phyloP scores from a whole-genome alignment of 768 basidiomycete genomes.

The Russula olivacea region DNA sequence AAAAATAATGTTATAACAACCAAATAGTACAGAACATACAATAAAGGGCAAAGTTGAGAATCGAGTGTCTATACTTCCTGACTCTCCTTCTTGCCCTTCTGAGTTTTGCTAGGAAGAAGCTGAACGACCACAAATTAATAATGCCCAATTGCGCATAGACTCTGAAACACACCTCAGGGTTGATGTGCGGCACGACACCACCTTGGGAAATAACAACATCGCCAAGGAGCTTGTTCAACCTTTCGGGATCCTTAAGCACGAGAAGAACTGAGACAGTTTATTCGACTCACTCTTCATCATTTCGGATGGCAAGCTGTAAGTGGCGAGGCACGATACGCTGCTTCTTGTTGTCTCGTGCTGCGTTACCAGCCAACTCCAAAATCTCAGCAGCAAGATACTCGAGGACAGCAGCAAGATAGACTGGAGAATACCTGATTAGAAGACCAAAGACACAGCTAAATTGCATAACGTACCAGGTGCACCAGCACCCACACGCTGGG shows the following conservation, averaged over 20 bases:
- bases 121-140: conserved; percentile 19
- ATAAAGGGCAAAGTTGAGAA: conserved; percentile 15
- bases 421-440: conserved; percentile 33
- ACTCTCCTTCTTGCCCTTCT: conserved; percentile 48
- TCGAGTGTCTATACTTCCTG: conserved; percentile 33
- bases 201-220: conserved; percentile 92
- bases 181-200: conserved; percentile 85
- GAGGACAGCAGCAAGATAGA: conserved; percentile 88
- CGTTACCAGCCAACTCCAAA: conserved; percentile 87
- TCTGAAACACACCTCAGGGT: conserved; percentile 41
- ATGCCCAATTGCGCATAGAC: neutral
- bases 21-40: conserved; percentile 25
- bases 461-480: conserved; percentile 55
- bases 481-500: conserved; percentile 82
- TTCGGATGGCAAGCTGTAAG: conserved; percentile 89
- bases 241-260: conserved; percentile 26
- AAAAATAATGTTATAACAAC: conserved; percentile 25
- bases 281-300: conserved; percentile 74
- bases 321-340: conserved; percentile 95
- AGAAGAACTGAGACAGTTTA: neutral
- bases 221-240: conserved; percentile 64
- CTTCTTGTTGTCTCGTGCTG: conserved; percentile 89
- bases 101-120: conserved; percentile 44
- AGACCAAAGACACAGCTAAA: neutral
- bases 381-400: conserved; percentile 93